Conservation (phyloP, 805 yeast genomes). For the Sungouiozyma intestinalis region DNA sequence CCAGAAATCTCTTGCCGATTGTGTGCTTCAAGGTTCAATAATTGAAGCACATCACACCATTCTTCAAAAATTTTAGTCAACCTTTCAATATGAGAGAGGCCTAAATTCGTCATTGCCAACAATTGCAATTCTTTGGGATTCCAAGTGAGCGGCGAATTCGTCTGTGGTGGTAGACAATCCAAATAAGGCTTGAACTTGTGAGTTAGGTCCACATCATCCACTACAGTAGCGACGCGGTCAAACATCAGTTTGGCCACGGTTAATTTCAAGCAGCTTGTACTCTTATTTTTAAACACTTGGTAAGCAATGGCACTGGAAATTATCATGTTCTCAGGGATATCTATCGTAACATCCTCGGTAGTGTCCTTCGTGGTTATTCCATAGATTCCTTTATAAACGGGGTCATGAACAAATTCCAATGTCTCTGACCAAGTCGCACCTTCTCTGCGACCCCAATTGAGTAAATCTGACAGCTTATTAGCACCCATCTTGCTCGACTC, state of each 20-base stretch:
- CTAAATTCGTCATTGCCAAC: slow-evolving; percentile 57
- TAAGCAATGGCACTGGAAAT: slow-evolving; percentile 20
- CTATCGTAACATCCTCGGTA: slow-evolving; percentile 13
- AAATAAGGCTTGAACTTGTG: slow-evolving; percentile 36
- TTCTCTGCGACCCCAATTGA: slow-evolving; percentile 31
- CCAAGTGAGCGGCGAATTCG: slow-evolving; percentile 57
- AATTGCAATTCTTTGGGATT: slow-evolving; percentile 37
- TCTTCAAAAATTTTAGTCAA: slow-evolving; percentile 44
- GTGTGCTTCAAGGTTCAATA: neutral
- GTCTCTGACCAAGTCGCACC: slow-evolving; percentile 29
- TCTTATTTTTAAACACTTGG: slow-evolving; percentile 16
- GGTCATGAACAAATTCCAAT: slow-evolving; percentile 27
- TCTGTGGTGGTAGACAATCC: slow-evolving; percentile 37
- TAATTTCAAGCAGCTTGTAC: slow-evolving; percentile 31
- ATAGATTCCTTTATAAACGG: slow-evolving; percentile 29
- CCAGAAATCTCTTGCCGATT: neutral
- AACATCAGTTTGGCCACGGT: slow-evolving; percentile 35
- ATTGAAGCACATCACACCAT: slow-evolving; percentile 36
- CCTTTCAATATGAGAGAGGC: slow-evolving; percentile 42
- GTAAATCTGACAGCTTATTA: slow-evolving; percentile 4
- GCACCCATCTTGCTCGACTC: neutral
- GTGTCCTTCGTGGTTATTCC: slow-evolving; percentile 16
- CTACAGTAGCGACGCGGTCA: slow-evolving; percentile 9
- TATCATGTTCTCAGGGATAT: slow-evolving; percentile 26
- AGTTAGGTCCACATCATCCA: slow-evolving; percentile 4